phyloP scores from a whole-genome alignment of 2,329 filamentous ascomycete species.

The Cladobotryum mycophilum region DNA sequence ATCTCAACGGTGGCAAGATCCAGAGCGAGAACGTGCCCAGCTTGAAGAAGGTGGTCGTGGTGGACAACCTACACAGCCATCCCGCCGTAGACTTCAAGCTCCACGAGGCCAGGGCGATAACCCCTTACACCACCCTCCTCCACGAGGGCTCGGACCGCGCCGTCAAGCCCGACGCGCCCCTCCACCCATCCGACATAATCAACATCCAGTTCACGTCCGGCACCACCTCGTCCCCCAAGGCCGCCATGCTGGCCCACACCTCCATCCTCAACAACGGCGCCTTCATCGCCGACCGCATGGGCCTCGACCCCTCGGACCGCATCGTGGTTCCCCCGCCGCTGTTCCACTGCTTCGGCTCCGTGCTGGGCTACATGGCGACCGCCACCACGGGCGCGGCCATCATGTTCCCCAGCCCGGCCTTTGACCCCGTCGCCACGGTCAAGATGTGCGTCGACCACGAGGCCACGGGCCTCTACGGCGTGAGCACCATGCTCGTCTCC shows the following conservation, averaged over 20 bases:
- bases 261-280: slow-evolving; percentile 90
- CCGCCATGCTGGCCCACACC: slow-evolving; percentile 78
- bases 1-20: slow-evolving; percentile 26
- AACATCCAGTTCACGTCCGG: slow-evolving; percentile 98
- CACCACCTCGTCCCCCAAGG: slow-evolving; percentile 88
- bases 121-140: slow-evolving; percentile 38
- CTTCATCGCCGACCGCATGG: slow-evolving; percentile 80
- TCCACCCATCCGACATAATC: slow-evolving; percentile 62
- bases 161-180: slow-evolving; percentile 39
- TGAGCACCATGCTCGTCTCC: slow-evolving; percentile 90
- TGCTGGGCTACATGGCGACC: slow-evolving; percentile 94
- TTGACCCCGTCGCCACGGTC: slow-evolving; percentile 71
- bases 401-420: slow-evolving; percentile 80
- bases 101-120: slow-evolving; percentile 37
- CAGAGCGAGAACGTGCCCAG: slow-evolving; percentile 53
- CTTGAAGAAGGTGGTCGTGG: slow-evolving; percentile 63
- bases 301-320: slow-evolving; percentile 64
- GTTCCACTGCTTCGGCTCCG: slow-evolving; percentile 85
- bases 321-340: slow-evolving; percentile 82
- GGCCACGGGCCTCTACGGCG: slow-evolving; percentile 71
- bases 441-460: slow-evolving; percentile 45
- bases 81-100: slow-evolving; percentile 38
- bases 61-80: slow-evolving; percentile 65
- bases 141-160: slow-evolving; percentile 22
- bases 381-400: slow-evolving; percentile 74